A percentile compares a stretch with the other conserved stretches of the same genome.
Conservation (phyloP, 495 filamentous ascomycete genomes). For the Hypoxylon rickii region DNA sequence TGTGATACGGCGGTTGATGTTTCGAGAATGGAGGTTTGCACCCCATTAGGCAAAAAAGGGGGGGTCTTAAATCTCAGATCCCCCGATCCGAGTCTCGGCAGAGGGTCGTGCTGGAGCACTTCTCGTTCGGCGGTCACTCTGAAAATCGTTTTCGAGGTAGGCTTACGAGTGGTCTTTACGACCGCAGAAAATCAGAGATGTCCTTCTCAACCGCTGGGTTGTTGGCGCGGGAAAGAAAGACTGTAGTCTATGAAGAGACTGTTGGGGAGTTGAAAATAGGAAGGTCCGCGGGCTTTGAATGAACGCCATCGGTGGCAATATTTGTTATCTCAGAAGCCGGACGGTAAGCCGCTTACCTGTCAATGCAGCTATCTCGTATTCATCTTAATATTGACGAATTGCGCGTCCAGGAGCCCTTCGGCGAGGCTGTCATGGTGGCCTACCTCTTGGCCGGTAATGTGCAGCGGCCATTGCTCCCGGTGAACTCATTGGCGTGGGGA, state of each 20-base stretch:
- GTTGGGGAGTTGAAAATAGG: not conserved
- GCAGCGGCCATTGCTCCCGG: not conserved
- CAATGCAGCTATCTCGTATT: constrained; percentile 13
- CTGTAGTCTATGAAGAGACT: not conserved
- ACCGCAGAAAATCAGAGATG: not conserved
- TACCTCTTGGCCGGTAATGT: too few relatives aligned
- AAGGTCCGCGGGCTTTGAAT: not conserved
- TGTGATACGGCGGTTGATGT: constrained; percentile 3
- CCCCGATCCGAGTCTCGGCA: not conserved
- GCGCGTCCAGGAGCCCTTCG: not conserved
- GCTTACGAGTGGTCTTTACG: not conserved
- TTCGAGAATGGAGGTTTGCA: constrained; percentile 3
- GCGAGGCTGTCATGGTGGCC: too few relatives aligned
- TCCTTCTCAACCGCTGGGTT: not conserved
- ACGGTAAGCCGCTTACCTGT: constrained; percentile 4
- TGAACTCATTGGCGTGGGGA: not conserved
- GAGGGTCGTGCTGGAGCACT: too few relatives aligned
- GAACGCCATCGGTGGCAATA: constrained; percentile 1
- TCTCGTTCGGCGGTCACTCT: too few relatives aligned
- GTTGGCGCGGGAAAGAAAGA: not conserved
- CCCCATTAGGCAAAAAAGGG: constrained; percentile 14
- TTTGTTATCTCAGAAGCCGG: not conserved
- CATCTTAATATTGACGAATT: constrained; percentile 4
- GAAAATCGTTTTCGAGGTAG: not conserved
- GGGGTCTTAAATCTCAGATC: not conserved